Base-by-base conservation (phyloP, 2,329 filamentous ascomycete species). In the Hymenoscyphus albidus region DNA sequence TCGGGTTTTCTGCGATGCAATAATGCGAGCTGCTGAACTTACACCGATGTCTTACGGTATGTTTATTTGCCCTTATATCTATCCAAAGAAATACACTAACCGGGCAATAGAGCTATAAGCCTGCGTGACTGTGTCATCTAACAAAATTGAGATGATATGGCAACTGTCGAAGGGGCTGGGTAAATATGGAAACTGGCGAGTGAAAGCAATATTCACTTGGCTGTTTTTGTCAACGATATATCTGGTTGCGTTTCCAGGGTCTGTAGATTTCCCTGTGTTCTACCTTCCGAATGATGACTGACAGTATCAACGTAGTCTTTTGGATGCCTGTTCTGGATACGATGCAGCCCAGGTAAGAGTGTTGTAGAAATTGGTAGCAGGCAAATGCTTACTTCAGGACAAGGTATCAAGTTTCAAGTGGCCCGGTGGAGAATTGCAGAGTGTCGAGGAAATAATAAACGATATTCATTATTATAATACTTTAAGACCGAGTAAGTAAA, bases 241-340 rank as follows among this genome's bases (percentile, higher is more conserved):
- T 58, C 35, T 69, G 22, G 22, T 65, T 16, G 14, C 32, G 14
- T 62, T 66, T 40, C 59, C 63, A 51, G 58, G 58, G 59, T 64
- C 7, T 12, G 59, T 59, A 16, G 16, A 16, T 42, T 22, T 6
- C 3, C 7, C 27, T 27, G 27, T 27, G 27, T n/a, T 32, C n/a
- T 18, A 31, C 55, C 6, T 35, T n/a, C 13, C 5, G 35, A 16
- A 39, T 54, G 7, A 44, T 32, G n/a, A 22, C 57, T 59, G 27
- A 60, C 18, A 3, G 16, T 27, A 7, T n/a, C 31, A 39, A 35
- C 22, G 27, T 40, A 68, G 62, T 38, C 44, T 68, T 9, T 7
- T 68, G 13, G 67, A 69, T 62, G 67, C 63, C 1, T 62, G 44
- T 27, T 63, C 40, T 40, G 67, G 65, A 9, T 69, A 69, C 44